These are phyloP conservation scores for Aphanomyces euteiches DNA, from an alignment of 352 stramenopile genomes.

Conservation along the genomic window DNA sequence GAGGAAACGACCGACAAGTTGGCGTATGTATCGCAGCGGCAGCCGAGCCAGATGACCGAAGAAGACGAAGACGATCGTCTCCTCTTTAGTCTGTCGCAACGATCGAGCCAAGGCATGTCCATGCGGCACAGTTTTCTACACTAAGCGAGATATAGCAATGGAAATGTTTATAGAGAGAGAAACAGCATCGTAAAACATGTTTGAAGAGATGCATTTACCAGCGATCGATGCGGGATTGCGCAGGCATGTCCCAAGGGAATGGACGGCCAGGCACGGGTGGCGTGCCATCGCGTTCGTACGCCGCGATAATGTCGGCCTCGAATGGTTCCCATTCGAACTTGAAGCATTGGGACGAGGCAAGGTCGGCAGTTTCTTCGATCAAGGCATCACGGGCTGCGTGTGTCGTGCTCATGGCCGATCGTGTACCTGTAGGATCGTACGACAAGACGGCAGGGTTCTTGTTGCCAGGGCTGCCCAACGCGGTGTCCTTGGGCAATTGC, in stretches of 20 bases:
- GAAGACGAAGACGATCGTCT: constrained; percentile 25
- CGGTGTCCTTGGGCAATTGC: constrained; percentile 60
- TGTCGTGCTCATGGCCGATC: constrained; percentile 82
- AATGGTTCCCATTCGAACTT: constrained; percentile 76
- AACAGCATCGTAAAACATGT: too few relatives aligned
- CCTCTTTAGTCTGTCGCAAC: constrained; percentile 19
- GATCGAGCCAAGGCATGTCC: not conserved
- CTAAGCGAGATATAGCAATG: too few relatives aligned
- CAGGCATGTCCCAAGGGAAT: constrained; percentile 30
- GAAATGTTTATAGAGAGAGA: too few relatives aligned
- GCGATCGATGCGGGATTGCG: constrained; percentile 20
- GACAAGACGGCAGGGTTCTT: constrained; percentile 82
- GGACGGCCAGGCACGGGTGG: constrained; percentile 62
- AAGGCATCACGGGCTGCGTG: constrained; percentile 39
- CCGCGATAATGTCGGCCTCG: constrained; percentile 68
- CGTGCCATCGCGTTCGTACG: constrained; percentile 69
- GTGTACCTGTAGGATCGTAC: constrained; percentile 81
- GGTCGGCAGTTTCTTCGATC: constrained; percentile 19
- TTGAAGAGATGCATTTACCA: constrained; percentile 23
- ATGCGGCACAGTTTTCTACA: not conserved
- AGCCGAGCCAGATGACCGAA: not conserved
- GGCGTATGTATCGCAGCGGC: constrained; percentile 1
- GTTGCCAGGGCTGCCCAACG: constrained; percentile 73
- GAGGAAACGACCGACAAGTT: not conserved
- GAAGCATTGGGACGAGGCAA: constrained; percentile 57